Percentiles rank a stretch among this genome's conserved stretches.
Evolutionary conservation across 2,329 filamentous ascomycete genomes (phyloP).

Genomic region (Helminthosporium solani): DNA sequence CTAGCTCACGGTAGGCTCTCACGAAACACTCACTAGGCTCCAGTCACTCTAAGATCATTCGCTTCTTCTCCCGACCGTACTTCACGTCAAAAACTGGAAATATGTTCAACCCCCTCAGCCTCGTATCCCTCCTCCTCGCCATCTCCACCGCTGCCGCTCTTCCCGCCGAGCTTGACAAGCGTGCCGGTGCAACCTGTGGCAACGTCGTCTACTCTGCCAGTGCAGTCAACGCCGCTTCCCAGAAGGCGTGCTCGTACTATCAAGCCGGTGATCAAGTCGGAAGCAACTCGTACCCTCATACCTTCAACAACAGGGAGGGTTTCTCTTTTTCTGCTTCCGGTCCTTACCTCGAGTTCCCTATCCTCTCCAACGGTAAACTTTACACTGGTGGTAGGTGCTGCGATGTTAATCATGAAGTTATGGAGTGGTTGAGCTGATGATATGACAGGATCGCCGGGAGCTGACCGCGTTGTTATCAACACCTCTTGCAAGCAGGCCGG

Average conservation of each 20-base stretch:
- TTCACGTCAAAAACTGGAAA: neutral
- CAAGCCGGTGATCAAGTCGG: constrained; percentile 40
- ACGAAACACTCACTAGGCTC: neutral
- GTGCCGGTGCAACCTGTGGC: constrained; percentile 35
- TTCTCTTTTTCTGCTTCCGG: constrained; percentile 60
- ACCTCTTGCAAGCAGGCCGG: constrained; percentile 58
- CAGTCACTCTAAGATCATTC: constrained; percentile 1
- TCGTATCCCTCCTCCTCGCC: constrained; percentile 1
- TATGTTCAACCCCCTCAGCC: constrained; percentile 3
- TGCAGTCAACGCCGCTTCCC: constrained; percentile 53
- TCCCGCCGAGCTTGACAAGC: constrained; percentile 5
- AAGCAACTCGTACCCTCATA: constrained; percentile 56
- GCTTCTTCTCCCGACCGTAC: neutral
- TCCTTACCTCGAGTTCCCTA: constrained; percentile 65
- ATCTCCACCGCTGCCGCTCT: constrained; percentile 3
- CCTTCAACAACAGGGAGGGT: constrained; percentile 63
- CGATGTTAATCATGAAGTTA: no score
- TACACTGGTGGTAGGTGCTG: constrained; percentile 60
- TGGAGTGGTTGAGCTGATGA: neutral
- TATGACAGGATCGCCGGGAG: constrained; percentile 58
- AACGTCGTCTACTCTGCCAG: constrained; percentile 53
- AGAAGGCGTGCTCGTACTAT: constrained; percentile 56
- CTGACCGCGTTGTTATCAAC: constrained; percentile 68
- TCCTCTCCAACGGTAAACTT: constrained; percentile 50
- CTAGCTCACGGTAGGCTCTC: constrained; percentile 2